phyloP scores from a whole-genome alignment of 441 rosid genomes.

The Metrosideros polymorpha region DNA sequence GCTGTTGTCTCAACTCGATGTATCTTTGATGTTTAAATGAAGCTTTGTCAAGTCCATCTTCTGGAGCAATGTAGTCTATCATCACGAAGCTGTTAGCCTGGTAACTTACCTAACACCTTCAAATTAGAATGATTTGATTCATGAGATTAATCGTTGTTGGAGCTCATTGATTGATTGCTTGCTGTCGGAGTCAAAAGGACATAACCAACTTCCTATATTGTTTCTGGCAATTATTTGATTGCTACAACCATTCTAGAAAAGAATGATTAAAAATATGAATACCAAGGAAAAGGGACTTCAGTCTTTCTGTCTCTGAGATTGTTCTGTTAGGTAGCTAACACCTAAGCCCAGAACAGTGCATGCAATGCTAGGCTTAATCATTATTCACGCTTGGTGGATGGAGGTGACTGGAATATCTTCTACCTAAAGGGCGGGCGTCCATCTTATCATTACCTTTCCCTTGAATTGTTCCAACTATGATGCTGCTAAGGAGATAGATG shows the following conservation, averaged over 20 bases:
- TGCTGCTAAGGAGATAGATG: background rate
- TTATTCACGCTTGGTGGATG: background rate
- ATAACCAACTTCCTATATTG: constrained; percentile 23
- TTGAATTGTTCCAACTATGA: background rate
- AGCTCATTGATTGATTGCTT: constrained; percentile 25
- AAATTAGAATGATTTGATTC: constrained; percentile 1
- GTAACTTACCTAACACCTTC: constrained; percentile 11
- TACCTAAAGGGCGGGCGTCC: background rate
- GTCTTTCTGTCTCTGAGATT: background rate
- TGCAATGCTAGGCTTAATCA: background rate
- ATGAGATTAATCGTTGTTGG: constrained; percentile 19
- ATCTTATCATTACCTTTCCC: background rate
- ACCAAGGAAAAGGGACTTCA: constrained; percentile 9
- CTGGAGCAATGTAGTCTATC: background rate
- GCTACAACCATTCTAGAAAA: constrained; percentile 14
- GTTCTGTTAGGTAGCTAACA: constrained; percentile 1
- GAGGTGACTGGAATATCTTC: background rate
- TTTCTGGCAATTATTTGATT: constrained; percentile 30
- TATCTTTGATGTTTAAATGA: background rate
- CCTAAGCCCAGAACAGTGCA: constrained; percentile 3
- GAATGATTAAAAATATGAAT: constrained; percentile 20
- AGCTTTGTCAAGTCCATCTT: background rate
- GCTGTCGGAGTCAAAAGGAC: background rate
- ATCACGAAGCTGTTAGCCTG: background rate
- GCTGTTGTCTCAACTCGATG: background rate